Base-by-base conservation (phyloP, 352 stramenopile genomes). In the Blastocystis sp. region DNA sequence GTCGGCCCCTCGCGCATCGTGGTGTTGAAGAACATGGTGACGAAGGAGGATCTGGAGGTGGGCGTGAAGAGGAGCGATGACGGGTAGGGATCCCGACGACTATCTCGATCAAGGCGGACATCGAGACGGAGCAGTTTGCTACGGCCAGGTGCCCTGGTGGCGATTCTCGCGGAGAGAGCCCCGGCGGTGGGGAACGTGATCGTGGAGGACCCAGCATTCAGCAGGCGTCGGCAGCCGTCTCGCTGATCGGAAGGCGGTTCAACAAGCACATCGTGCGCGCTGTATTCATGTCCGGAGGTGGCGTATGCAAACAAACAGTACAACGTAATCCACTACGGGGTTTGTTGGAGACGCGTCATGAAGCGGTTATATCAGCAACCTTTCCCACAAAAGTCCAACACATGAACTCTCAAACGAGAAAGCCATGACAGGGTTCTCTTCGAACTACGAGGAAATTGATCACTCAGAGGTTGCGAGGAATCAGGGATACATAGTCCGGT, bases 71-170 rank as follows among this genome's bases (percentile, higher is more conserved):
- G 4, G 3, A 21, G 23, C 5, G 28, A 14, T 76, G 38, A 76
- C 11, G 3, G 28, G 48, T 82, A 82, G 78, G n/a, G 66, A 88
- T 62, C 21, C 52, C 4, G 78, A 88, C n/a, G 78, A 88, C 64
- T 88, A 88, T 77, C 43, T 88, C 21, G 78, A 88, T 88, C 43
- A 88, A 88, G 78, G 56, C 40, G 11, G 78, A 88, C 78, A 88
- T 88, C 21, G 78, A 88, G 48, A 78, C 78, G 38, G 78, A 88
- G 34, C 78, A 61, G 65, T 61, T 9, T 45, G 67, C 34, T 88
- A 77, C 45, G 78, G 78, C 62, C 78, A 88, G 56, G 78, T 88
- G 19, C 60, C 78, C 11, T 88, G 3, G 61, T 88, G 11, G 67
- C 62, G 64, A 88, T 88, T 38, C 78, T 9, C 45, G 78, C 38